Percentiles rank a stretch among this genome's conserved stretches.
These are phyloP conservation scores for Fusarium azukiicola DNA, from an alignment of 2,329 filamentous ascomycete species.

Conservation along the genomic window DNA sequence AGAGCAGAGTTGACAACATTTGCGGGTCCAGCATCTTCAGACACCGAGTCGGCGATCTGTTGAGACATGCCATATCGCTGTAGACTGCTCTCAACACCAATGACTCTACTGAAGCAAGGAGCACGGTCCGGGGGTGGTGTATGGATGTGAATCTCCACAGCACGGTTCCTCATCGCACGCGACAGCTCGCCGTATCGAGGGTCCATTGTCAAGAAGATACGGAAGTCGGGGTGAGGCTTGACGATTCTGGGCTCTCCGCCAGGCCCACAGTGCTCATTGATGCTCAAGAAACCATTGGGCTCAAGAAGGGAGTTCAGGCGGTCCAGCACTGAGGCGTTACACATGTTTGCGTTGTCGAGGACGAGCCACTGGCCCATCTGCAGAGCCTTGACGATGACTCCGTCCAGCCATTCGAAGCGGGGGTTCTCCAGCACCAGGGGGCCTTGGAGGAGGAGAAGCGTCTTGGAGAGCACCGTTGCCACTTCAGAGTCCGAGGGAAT, in stretches of 20 bases:
- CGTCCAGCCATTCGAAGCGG: constrained; percentile 97
- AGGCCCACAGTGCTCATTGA: constrained; percentile 94
- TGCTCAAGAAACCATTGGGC: constrained; percentile 91
- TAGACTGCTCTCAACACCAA: constrained; percentile 72
- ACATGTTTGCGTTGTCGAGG: constrained; percentile 98
- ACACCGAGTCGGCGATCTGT: constrained; percentile 55
- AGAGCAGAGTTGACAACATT: constrained; percentile 62
- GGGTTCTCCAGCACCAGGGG: constrained; percentile 84
- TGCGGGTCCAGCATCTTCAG: constrained; percentile 48
- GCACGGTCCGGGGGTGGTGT: constrained; percentile 60
- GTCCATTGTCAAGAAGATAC: constrained; percentile 97
- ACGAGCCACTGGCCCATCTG: constrained; percentile 95
- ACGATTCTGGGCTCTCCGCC: constrained; percentile 91
- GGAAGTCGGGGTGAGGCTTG: constrained; percentile 91
- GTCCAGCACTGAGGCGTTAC: constrained; percentile 96
- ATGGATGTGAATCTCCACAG: constrained; percentile 92
- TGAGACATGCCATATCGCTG: constrained; percentile 69
- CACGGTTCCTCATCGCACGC: constrained; percentile 97
- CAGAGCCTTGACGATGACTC: constrained; percentile 92
- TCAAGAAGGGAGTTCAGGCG: constrained; percentile 97
- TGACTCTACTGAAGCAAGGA: constrained; percentile 63
- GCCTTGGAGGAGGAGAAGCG: constrained; percentile 72
- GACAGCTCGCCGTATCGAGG: constrained; percentile 96
- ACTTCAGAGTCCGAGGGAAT: constrained; percentile 71
- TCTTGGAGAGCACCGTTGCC: constrained; percentile 69